A percentile compares a stretch with the other conserved stretches of the same genome.
phyloP scores from a whole-genome alignment of 495 filamentous ascomycete genomes.

The Beverwykella pulmonaria region DNA sequence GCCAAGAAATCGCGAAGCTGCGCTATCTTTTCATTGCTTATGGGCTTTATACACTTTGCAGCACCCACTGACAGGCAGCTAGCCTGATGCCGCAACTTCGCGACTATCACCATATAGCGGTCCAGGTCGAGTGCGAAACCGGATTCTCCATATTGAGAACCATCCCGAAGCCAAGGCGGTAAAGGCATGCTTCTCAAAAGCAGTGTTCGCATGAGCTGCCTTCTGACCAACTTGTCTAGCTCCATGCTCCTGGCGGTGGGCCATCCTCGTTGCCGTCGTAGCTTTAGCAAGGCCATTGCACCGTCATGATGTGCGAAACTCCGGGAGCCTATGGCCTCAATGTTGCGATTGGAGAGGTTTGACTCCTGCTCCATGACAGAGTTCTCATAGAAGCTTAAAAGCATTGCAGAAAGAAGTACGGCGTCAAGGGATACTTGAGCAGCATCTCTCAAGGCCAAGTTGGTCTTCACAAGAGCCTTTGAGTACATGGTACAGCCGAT shows the following conservation, averaged over 20 bases:
- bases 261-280: constrained; percentile 1
- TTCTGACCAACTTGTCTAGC: background rate
- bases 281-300: background rate
- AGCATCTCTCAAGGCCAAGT: background rate
- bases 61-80: background rate
- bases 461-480: background rate
- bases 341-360: background rate
- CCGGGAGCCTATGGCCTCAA: background rate
- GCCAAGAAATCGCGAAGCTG: background rate
- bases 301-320: background rate
- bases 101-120: background rate
- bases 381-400: background rate
- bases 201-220: background rate
- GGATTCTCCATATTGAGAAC: background rate
- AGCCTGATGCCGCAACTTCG: background rate
- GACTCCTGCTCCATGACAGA: background rate
- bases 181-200: background rate
- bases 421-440: background rate
- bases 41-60: background rate
- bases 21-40: background rate
- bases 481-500: background rate
- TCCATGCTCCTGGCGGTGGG: background rate
- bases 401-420: background rate
- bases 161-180: background rate
- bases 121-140: background rate